These are phyloP conservation scores for Nicotiana benthamiana DNA, from an alignment of 257 asterid genomes.

Conservation along the genomic window DNA sequence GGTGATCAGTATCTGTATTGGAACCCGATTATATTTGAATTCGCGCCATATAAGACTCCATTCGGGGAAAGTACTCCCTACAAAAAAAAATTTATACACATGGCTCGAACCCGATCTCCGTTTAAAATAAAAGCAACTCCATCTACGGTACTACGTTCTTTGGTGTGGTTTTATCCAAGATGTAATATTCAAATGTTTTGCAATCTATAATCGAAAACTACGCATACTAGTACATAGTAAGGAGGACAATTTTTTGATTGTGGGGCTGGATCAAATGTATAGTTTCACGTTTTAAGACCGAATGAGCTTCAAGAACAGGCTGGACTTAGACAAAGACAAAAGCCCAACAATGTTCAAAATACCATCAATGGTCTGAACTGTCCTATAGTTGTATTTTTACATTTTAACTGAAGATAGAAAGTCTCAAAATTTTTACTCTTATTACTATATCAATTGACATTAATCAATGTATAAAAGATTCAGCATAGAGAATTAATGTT, in stretches of 20 bases:
- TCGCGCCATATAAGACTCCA: rapidly evolving
- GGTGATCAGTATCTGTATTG: too few species aligned
- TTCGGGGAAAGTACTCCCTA: too few species aligned
- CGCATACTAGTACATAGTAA: not conserved
- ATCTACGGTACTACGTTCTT: too few species aligned
- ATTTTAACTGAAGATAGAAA: not conserved
- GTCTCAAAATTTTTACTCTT: not conserved
- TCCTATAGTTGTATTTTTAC: not conserved
- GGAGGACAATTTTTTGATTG: not conserved
- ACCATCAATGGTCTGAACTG: not conserved
- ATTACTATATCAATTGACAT: not conserved
- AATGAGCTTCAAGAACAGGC: not conserved
- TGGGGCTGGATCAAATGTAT: not conserved
- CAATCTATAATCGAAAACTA: too few species aligned
- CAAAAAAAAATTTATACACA: too few species aligned
- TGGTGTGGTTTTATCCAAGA: not conserved
- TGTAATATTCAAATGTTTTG: not conserved
- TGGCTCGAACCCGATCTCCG: too few species aligned
- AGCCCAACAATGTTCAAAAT: not conserved
- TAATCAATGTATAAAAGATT: not conserved
- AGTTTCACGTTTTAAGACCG: not conserved
- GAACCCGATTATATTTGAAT: rapidly evolving
- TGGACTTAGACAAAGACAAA: not conserved
- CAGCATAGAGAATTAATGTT: not conserved
- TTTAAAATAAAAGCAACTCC: rapidly evolving